A percentile compares a stretch with the other conserved stretches of the same genome.
These are phyloP conservation scores for Secale cereale DNA, from an alignment of 176 grass and related monocot genomes.

Conservation along the genomic window DNA sequence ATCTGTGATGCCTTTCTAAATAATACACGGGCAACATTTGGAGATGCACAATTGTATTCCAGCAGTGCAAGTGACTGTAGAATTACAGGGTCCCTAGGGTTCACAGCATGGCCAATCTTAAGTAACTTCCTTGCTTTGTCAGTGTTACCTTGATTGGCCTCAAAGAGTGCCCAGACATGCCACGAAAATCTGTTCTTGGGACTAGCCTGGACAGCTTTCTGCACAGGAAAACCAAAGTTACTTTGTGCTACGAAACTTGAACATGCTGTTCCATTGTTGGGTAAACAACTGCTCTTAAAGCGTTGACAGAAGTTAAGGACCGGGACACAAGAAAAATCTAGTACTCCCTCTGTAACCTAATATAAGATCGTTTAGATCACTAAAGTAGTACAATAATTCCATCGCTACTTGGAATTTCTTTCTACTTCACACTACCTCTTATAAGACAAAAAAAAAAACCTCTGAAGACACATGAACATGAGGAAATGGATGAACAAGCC, in stretches of 20 bases:
- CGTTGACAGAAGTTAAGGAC: too few relatives aligned
- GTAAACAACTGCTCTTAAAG: too few relatives aligned
- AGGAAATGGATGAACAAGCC: neutral
- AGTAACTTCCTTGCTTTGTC: conserved; percentile 89
- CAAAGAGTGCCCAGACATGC: conserved; percentile 97
- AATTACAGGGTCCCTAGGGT: conserved; percentile 90
- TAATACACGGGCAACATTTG: conserved; percentile 69
- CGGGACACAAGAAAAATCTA: too few relatives aligned
- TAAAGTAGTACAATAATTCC: too few relatives aligned
- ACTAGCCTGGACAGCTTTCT: conserved; percentile 92
- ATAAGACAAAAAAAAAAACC: neutral
- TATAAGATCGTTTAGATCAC: too few relatives aligned
- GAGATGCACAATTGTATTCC: conserved; percentile 76
- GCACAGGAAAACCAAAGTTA: conserved; percentile 29
- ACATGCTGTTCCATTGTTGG: too few relatives aligned
- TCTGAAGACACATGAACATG: conserved; percentile 7
- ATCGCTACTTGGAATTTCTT: neutral
- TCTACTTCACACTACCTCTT: neutral
- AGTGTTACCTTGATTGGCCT: conserved; percentile 66
- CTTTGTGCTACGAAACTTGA: neutral
- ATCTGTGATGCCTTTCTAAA: conserved; percentile 91
- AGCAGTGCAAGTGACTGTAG: conserved; percentile 91
- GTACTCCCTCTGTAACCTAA: too few relatives aligned
- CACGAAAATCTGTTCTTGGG: conserved; percentile 97
- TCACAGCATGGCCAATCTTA: conserved; percentile 93